Base-by-base conservation (phyloP, 257 asterid species). In the Plantago major region DNA sequence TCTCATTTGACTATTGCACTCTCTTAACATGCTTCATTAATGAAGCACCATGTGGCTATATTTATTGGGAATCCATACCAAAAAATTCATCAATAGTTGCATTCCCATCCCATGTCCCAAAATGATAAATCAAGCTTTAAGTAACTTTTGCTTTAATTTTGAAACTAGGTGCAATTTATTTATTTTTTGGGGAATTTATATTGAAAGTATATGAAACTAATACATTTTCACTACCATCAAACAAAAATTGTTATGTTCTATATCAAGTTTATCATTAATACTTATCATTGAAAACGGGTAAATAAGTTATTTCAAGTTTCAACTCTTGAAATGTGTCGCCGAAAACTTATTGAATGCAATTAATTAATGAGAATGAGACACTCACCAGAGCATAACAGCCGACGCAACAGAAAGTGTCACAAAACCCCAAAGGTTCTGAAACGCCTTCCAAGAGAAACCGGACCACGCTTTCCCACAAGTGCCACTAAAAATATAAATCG, bases 311-410 rank as follows among this genome's bases (percentile, higher is more conserved):
- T n/a, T n/a, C n/a, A n/a, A n/a, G n/a, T n/a, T n/a, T n/a, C n/a
- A n/a, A n/a, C n/a, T n/a, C n/a, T n/a, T n/a, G n/a, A n/a, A n/a
- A n/a, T n/a, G n/a, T n/a, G n/a, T n/a, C n/a, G n/a, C n/a, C n/a
- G n/a, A n/a, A n/a, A n/a, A n/a, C n/a, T n/a, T n/a, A n/a, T n/a
- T n/a, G n/a, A n/a, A n/a, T n/a, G n/a, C n/a, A 0, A 14, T 10
- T 5, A 13, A 9, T 17, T 12, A 13, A 3, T 5, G 11, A 13
- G 0, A 0, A 5, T 4, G 15, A 47, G 12, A 6, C 1, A 66
- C 80, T 67, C 22, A 85, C 89, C 89, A 82, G 9, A 84, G 64
- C 94, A 84, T 84, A 0, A 85, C 71, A 1, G 85, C 93, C 0
- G 93, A 84, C 5, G 86, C 84, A 38, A 79, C 9, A 10, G 89